phyloP scores from a whole-genome alignment of 1,139 yeast species.

The Diutina mesorugosa region DNA sequence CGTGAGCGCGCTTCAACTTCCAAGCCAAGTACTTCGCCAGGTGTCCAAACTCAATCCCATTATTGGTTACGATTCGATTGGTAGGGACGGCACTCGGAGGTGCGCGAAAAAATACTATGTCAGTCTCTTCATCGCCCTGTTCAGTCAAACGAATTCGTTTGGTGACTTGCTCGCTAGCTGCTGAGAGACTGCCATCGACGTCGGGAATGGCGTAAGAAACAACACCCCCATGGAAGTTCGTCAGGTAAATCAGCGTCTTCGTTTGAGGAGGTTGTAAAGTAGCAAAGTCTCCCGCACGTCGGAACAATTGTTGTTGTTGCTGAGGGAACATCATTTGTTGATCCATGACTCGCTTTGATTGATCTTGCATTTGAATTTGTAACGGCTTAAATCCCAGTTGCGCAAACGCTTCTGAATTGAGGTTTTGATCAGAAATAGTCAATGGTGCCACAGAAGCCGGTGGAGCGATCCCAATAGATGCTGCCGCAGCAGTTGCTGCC shows the following conservation, averaged over 20 bases:
- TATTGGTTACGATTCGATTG: constrained; percentile 28
- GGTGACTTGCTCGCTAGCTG: neutral
- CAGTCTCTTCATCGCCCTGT: neutral
- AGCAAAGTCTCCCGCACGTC: constrained; percentile 10
- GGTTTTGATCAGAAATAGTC: neutral
- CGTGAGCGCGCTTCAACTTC: constrained; percentile 18
- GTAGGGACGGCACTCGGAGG: constrained; percentile 51
- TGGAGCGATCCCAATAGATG: neutral
- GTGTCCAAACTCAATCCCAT: constrained; percentile 35
- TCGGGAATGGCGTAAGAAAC: constrained; percentile 18
- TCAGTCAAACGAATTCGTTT: neutral
- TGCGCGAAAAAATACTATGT: constrained; percentile 62
- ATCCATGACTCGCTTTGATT: neutral
- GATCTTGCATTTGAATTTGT: neutral
- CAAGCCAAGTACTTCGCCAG: constrained; percentile 62
- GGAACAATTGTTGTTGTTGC: constrained; percentile 11
- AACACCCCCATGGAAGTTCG: constrained; percentile 27
- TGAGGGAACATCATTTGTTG: constrained; percentile 5
- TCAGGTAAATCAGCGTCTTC: constrained; percentile 23
- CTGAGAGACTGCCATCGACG: neutral
- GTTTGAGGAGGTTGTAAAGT: constrained; percentile 11
- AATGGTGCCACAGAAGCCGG: neutral
- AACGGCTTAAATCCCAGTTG: neutral
- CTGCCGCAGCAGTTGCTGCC: neutral
- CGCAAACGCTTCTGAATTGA: neutral